Base-by-base conservation (phyloP, 768 basidiomycete genomes). In the Rhodotorula babjevae region DNA sequence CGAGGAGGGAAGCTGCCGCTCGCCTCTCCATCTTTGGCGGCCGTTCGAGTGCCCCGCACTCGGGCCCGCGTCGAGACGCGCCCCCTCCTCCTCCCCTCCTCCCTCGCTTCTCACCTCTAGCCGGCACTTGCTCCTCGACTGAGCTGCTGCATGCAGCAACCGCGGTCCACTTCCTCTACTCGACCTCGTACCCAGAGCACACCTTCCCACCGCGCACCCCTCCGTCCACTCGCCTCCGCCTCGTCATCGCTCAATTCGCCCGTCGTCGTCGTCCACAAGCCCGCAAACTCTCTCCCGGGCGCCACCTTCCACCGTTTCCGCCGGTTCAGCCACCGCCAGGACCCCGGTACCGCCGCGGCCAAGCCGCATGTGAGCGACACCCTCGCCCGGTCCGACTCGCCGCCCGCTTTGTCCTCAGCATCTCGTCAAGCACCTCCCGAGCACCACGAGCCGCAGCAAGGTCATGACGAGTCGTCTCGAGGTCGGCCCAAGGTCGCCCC, bases 101-200 rank as follows among this genome's bases (percentile, higher is more conserved):
- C n/a, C n/a, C 50, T 27, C 53, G 11, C n/a, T 55, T n/a, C 53
- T 36, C 9, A 4, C 4, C 36, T 36, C 36, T 4, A 36, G 36
- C 5, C 36, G 5, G 36, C n/a, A 1, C 53, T n/a, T n/a, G n/a
- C 11, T 27, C 53, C n/a, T 12, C 11, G 2, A 3, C 9, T 9
- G 47, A 49, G 19, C 27, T 27, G 53, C n/a, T 55, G 53, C n/a
- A 29, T 55, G 53, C 53, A 15, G 7, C 14, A 12, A 14, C 14
- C 12, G 0, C n/a, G n/a, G n/a, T n/a, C n/a, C n/a, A n/a, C n/a
- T 29, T 6, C n/a, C 5, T 15, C 53, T 2, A 27, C 50, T 0
- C 27, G 8, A 14, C 23, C 25, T 27, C 50, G 4, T 25, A 2
- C 23, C 12, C 25, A 52, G 27, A 52, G 50, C 23, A 52, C 50